A percentile compares a stretch with the other conserved stretches of the same genome.
These are phyloP conservation scores for Rhynchospora pubera DNA, from an alignment of 176 grass and related monocot genomes.

Conservation along the genomic window DNA sequence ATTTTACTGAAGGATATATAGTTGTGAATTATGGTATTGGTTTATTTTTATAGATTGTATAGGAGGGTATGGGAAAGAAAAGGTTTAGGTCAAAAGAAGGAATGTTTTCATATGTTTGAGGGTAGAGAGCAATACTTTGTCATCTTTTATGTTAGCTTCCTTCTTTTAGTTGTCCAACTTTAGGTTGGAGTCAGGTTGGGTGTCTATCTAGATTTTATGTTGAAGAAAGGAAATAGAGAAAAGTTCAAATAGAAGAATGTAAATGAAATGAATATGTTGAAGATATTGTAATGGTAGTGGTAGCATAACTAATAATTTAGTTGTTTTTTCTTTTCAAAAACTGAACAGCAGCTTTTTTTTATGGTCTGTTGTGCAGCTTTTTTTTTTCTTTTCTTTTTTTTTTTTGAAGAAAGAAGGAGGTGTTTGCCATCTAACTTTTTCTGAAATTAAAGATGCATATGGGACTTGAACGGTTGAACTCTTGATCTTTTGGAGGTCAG, in stretches of 20 bases:
- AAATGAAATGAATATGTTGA: slow-evolving; percentile 8
- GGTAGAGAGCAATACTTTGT: neutral
- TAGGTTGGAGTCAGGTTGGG: neutral
- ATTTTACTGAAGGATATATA: neutral
- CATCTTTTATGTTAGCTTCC: neutral
- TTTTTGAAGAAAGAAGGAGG: too few relatives aligned
- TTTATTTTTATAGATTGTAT: slow-evolving; percentile 1
- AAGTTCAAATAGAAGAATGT: neutral
- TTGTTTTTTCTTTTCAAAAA: too few relatives aligned
- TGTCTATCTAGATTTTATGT: neutral
- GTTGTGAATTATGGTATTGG: neutral
- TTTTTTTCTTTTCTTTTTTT: too few relatives aligned
- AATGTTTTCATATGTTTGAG: neutral
- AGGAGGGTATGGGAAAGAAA: neutral
- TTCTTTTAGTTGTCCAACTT: neutral
- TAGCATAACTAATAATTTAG: neutral
- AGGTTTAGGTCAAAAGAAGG: neutral
- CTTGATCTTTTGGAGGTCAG: too few relatives aligned
- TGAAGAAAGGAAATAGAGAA: neutral
- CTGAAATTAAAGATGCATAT: too few relatives aligned
- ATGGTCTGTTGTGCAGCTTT: too few relatives aligned
- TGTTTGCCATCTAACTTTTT: too few relatives aligned
- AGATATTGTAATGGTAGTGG: neutral
- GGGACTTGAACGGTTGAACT: too few relatives aligned
- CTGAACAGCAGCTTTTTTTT: too few relatives aligned